Conservation (phyloP, 2,329 filamentous ascomycete species). For the Cercospora zeina region DNA sequence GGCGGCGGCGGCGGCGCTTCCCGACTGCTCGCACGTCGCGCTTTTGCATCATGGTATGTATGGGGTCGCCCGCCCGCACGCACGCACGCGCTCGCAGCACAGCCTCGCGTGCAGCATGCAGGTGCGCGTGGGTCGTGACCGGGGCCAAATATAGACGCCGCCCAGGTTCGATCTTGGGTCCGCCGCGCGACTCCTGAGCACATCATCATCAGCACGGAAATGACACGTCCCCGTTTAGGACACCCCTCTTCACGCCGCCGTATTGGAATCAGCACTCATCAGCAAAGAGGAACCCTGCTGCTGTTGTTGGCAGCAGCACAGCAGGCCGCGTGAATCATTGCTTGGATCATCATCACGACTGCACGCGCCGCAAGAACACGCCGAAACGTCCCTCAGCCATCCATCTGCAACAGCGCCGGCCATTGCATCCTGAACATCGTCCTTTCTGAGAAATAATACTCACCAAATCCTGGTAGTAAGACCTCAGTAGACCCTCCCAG, state of each 20-base stretch:
- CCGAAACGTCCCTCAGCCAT: not conserved
- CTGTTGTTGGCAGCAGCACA: not conserved
- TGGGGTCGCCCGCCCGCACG: not conserved
- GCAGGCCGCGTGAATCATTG: not conserved
- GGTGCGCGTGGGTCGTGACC: not conserved
- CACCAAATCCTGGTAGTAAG: conserved; percentile 1
- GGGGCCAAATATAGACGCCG: not conserved
- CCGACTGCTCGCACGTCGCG: not conserved
- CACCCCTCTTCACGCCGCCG: not conserved
- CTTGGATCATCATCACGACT: not conserved
- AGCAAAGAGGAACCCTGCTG: conserved; percentile 3
- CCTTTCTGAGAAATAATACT: not conserved
- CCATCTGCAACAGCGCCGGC: not conserved
- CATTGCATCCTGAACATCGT: conserved; percentile 7
- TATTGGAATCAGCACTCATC: not conserved
- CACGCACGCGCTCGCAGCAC: not conserved
- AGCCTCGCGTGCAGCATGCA: conserved; percentile 10
- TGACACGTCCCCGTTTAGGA: not conserved
- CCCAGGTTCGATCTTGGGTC: not conserved
- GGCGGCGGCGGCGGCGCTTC: too few relatives aligned
- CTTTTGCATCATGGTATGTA: not conserved
- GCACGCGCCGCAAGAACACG: not conserved
- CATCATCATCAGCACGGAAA: not conserved
- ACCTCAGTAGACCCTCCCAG: not conserved
- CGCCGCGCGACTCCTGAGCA: not conserved